phyloP scores from a whole-genome alignment of 306 rosid genomes.

The Cucumis melo region DNA sequence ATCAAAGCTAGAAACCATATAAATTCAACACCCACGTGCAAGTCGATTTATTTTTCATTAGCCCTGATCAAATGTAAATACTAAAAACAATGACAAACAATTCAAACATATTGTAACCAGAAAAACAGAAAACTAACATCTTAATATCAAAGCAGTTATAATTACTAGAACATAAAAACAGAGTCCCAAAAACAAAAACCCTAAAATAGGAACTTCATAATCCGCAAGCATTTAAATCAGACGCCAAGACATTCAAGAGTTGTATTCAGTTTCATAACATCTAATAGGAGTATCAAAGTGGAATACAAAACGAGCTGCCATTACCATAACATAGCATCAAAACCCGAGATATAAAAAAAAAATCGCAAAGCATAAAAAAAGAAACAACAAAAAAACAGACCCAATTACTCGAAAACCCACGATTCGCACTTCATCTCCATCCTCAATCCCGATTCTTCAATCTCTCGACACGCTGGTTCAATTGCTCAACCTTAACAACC shows the following conservation, averaged over 20 bases:
- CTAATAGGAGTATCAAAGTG: not conserved
- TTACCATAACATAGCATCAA: not conserved
- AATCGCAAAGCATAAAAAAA: not conserved
- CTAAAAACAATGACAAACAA: not conserved
- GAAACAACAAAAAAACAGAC: not conserved
- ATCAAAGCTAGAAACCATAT: not conserved
- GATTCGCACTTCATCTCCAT: not conserved
- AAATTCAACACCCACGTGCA: not conserved
- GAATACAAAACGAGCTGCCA: not conserved
- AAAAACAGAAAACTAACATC: not conserved
- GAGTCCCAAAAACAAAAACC: not conserved
- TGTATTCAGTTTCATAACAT: not conserved
- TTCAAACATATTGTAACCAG: not conserved
- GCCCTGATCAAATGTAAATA: not conserved
- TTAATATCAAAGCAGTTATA: not conserved
- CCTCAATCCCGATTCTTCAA: slow-evolving; percentile 67
- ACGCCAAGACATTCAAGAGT: not conserved
- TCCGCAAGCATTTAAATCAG: not conserved
- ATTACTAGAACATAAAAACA: not conserved
- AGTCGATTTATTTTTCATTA: not conserved
- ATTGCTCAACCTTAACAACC: slow-evolving; percentile 60
- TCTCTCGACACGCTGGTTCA: slow-evolving; percentile 79
- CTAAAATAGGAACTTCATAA: not conserved
- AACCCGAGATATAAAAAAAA: not conserved
- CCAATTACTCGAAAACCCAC: not conserved